Evolutionary conservation across 2,329 filamentous ascomycete genomes (phyloP).

Genomic region (Plenodomus biglobosus): DNA sequence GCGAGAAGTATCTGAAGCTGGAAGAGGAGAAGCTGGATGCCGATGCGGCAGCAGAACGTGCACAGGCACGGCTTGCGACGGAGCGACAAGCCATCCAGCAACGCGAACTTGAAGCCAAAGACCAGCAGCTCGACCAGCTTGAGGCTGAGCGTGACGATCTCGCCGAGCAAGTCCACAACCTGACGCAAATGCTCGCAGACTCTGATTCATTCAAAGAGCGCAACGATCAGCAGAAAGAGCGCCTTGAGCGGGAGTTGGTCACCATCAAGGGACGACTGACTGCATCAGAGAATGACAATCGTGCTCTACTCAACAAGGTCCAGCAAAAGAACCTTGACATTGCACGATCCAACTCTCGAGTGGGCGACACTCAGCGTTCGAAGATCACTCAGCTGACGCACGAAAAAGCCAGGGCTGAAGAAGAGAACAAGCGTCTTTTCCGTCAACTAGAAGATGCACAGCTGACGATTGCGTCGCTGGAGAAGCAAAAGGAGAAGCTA

Average conservation of each 20-base stretch:
- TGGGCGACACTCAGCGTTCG: slow-evolving; percentile 77
- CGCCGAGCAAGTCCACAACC: slow-evolving; percentile 75
- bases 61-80: slow-evolving; percentile 72
- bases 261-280: slow-evolving; percentile 86
- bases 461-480: slow-evolving; percentile 75
- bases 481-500: slow-evolving; percentile 94
- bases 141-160: slow-evolving; percentile 78
- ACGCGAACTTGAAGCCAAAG: slow-evolving; percentile 77
- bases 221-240: slow-evolving; percentile 91
- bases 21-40: slow-evolving; percentile 85
- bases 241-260: slow-evolving; percentile 84
- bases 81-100: slow-evolving; percentile 78
- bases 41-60: slow-evolving; percentile 77
- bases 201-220: slow-evolving; percentile 87
- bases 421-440: slow-evolving; percentile 76
- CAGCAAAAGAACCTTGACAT: slow-evolving; percentile 98
- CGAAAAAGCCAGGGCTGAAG: slow-evolving; percentile 81
- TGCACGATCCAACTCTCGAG: slow-evolving; percentile 82
- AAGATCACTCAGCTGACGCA: slow-evolving; percentile 75
- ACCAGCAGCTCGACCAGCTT: slow-evolving; percentile 73
- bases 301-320: slow-evolving; percentile 91
- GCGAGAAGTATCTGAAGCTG: slow-evolving; percentile 78
- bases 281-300: slow-evolving; percentile 95
- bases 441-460: slow-evolving; percentile 87
- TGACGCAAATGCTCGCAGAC: slow-evolving; percentile 84